These are phyloP conservation scores for Moesziomyces globuligerus DNA, from an alignment of 1,284 basidiomycete genomes.

Conservation along the genomic window DNA sequence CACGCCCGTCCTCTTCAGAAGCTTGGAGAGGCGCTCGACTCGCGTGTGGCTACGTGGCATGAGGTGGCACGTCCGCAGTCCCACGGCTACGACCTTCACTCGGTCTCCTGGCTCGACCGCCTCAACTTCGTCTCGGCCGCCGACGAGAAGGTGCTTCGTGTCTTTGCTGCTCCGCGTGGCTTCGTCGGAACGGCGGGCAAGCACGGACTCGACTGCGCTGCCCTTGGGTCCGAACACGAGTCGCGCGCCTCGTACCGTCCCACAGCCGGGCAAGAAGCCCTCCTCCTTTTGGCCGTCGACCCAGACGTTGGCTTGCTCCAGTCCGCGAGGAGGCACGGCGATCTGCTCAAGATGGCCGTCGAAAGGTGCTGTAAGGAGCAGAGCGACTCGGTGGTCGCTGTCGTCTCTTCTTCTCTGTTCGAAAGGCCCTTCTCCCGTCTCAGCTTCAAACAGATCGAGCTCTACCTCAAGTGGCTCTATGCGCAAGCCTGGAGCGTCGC, in stretches of 20 bases:
- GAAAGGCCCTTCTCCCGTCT: constrained; percentile 10
- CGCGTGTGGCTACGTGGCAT: constrained; percentile 49
- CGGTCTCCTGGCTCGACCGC: constrained; percentile 60
- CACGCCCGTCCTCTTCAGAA: constrained; percentile 44
- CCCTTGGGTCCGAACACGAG: constrained; percentile 34
- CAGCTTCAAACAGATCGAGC: constrained; percentile 53
- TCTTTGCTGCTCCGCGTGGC: constrained; percentile 59
- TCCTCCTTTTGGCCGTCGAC: constrained; percentile 26
- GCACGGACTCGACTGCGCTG: constrained; percentile 34
- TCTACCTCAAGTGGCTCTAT: constrained; percentile 59
- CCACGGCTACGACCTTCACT: constrained; percentile 62
- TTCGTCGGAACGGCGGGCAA: constrained; percentile 56
- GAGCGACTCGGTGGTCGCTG: constrained; percentile 26
- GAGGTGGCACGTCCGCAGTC: constrained; percentile 66
- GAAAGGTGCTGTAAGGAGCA: constrained; percentile 15
- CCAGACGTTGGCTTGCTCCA: constrained; percentile 12
- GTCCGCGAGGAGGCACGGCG: constrained; percentile 32
- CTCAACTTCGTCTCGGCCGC: constrained; percentile 63
- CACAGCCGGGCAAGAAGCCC: constrained; percentile 1
- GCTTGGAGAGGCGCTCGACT: constrained; percentile 8
- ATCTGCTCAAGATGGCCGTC: constrained; percentile 38
- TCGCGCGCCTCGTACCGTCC: constrained; percentile 26
- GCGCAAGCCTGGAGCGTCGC: constrained; percentile 60
- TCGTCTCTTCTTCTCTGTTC: constrained; percentile 38
- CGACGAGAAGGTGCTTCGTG: constrained; percentile 66